These are phyloP conservation scores for Globisporangium mamillatum DNA, from an alignment of 352 stramenopile species.

Conservation along the genomic window DNA sequence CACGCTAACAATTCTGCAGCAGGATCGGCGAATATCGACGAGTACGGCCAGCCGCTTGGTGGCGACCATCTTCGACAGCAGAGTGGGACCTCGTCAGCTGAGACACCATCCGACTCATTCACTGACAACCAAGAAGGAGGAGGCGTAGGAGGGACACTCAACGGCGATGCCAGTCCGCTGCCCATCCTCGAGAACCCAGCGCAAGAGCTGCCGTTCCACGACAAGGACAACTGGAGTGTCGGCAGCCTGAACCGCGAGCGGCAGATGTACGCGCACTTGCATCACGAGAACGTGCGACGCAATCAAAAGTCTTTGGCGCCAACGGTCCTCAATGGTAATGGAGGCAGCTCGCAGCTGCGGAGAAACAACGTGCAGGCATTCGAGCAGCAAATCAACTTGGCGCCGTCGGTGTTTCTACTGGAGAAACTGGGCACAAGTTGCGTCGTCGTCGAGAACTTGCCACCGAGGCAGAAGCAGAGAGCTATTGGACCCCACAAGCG, in stretches of 20 bases:
- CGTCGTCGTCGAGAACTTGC: constrained; percentile 42
- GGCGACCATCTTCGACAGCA: background rate
- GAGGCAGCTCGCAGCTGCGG: constrained; percentile 30
- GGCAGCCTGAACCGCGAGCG: constrained; percentile 68
- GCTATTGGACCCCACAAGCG: constrained; percentile 9
- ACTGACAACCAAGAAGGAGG: constrained; percentile 6
- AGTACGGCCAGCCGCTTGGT: background rate
- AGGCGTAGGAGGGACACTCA: background rate
- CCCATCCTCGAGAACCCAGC: constrained; percentile 38
- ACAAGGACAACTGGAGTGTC: constrained; percentile 83
- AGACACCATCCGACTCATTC: background rate
- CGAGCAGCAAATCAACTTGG: constrained; percentile 41
- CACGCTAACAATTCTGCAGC: constrained; percentile 19
- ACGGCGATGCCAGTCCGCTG: constrained; percentile 23
- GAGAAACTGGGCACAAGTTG: constrained; percentile 59
- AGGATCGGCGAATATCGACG: background rate
- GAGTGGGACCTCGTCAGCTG: background rate
- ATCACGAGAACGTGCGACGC: constrained; percentile 62
- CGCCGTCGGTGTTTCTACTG: constrained; percentile 64
- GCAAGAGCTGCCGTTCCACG: constrained; percentile 53
- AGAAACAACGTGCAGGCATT: constrained; percentile 29
- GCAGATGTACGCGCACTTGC: constrained; percentile 75
- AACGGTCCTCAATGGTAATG: background rate
- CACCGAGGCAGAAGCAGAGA: background rate
- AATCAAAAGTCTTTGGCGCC: constrained; percentile 43